Conservation (phyloP, 257 asterid species). For the Parsonsia alboflavescens region DNA sequence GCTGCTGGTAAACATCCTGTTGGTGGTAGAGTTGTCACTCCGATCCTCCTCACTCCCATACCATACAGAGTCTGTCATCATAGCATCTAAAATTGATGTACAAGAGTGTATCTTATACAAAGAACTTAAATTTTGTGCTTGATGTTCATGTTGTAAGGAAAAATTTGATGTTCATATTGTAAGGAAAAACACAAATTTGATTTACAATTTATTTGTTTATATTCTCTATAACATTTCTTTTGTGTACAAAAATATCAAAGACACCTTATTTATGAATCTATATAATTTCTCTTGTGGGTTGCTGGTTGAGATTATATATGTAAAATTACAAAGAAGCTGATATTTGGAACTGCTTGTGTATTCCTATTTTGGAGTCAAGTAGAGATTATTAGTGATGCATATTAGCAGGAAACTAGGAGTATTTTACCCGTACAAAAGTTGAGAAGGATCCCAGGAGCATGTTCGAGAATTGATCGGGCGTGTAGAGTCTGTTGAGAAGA, state of each 20-base stretch:
- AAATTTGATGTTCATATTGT: neutral
- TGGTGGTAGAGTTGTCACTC: constrained; percentile 74
- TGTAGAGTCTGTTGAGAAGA: constrained; percentile 36
- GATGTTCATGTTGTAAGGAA: neutral
- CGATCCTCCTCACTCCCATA: constrained; percentile 69
- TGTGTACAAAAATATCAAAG: neutral
- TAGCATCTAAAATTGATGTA: neutral
- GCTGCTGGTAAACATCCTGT: constrained; percentile 85
- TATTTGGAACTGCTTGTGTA: neutral
- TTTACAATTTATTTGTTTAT: neutral
- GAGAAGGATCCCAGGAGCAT: constrained; percentile 56
- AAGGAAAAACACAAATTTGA: neutral
- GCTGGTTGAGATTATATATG: neutral
- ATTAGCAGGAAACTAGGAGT: neutral
- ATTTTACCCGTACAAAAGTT: constrained; percentile 45
- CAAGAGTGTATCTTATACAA: neutral
- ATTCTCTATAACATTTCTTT: neutral
- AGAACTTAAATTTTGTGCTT: neutral
- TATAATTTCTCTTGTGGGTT: neutral
- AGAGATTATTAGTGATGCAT: neutral
- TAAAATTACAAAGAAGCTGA: neutral
- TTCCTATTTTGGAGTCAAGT: neutral
- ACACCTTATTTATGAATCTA: neutral
- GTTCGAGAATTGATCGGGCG: constrained; percentile 57
- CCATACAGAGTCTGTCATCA: constrained; percentile 43